Conservation (phyloP, 345 rosid species). For the Reutealis trisperma region DNA sequence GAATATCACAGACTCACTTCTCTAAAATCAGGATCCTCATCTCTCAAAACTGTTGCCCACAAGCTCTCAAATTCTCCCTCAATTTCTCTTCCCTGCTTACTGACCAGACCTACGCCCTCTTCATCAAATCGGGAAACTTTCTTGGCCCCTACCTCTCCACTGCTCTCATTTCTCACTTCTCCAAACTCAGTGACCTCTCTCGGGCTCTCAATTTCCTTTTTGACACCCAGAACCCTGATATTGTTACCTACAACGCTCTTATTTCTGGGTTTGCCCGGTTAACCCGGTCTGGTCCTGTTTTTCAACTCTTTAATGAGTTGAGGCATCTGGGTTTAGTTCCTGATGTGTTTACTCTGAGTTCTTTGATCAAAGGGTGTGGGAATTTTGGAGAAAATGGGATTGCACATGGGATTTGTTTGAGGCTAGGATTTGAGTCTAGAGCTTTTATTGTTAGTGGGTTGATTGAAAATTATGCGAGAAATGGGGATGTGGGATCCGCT, state of each 20-base stretch:
- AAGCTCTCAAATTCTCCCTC: constrained; percentile 35
- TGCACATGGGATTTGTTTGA: constrained; percentile 40
- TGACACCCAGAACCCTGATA: constrained; percentile 37
- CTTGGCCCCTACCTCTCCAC: constrained; percentile 36
- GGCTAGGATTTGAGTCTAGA: constrained; percentile 27
- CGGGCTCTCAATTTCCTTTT: constrained; percentile 33
- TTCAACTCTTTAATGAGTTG: constrained; percentile 32
- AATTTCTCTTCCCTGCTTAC: constrained; percentile 29
- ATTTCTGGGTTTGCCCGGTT: constrained; percentile 40
- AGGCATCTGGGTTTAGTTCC: constrained; percentile 33
- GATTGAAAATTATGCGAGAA: constrained; percentile 41
- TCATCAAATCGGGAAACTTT: constrained; percentile 37
- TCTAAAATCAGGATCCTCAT: constrained; percentile 23
- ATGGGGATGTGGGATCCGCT: constrained; percentile 38
- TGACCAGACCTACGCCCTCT: constrained; percentile 39
- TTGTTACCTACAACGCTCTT: constrained; percentile 37
- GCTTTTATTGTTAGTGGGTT: constrained; percentile 42
- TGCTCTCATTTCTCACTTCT: constrained; percentile 39
- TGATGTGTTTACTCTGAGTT: constrained; percentile 40
- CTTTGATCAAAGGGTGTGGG: constrained; percentile 38
- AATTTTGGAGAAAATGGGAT: constrained; percentile 26
- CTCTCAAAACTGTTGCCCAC: constrained; percentile 21
- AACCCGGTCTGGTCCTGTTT: constrained; percentile 7
- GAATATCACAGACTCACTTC: not conserved
- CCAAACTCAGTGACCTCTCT: constrained; percentile 25